A percentile compares a stretch with the other conserved stretches of the same genome.
Conservation (phyloP, 2,329 filamentous ascomycete genomes). For the Phialophora expanda region DNA sequence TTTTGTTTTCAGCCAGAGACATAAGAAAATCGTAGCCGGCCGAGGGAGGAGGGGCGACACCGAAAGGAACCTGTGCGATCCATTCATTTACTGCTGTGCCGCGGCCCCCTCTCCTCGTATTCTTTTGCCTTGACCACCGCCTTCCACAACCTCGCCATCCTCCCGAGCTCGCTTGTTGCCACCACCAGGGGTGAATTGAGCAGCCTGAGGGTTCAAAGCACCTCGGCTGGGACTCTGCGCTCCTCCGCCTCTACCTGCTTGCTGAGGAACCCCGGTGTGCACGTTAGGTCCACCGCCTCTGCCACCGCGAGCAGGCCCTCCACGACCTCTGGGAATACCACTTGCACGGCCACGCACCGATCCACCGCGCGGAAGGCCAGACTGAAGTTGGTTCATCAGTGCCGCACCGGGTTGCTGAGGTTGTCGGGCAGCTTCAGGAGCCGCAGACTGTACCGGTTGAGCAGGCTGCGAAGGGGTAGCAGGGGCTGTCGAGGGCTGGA, state of each 20-base stretch:
- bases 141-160: constrained; percentile 46
- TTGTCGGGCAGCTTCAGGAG: constrained; percentile 28
- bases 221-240: constrained; percentile 42
- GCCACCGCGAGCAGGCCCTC: constrained; percentile 45
- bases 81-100: constrained; percentile 10
- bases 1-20: background rate
- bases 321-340: constrained; percentile 51
- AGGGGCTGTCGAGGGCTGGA: background rate
- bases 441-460: background rate
- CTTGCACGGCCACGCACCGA: constrained; percentile 42
- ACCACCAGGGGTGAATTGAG: constrained; percentile 63
- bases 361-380: constrained; percentile 35
- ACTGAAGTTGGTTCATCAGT: constrained; percentile 32
- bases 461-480: background rate
- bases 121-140: constrained; percentile 34
- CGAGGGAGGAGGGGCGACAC: background rate
- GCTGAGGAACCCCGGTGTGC: constrained; percentile 46
- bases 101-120: constrained; percentile 33
- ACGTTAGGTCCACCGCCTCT: constrained; percentile 46
- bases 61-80: background rate
- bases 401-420: constrained; percentile 33
- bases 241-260: constrained; percentile 39
- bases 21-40: background rate
- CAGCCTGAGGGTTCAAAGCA: constrained; percentile 56
- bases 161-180: constrained; percentile 63